Conservation (phyloP, 768 basidiomycete genomes). For the Rhodosporidiobolus sp. region DNA sequence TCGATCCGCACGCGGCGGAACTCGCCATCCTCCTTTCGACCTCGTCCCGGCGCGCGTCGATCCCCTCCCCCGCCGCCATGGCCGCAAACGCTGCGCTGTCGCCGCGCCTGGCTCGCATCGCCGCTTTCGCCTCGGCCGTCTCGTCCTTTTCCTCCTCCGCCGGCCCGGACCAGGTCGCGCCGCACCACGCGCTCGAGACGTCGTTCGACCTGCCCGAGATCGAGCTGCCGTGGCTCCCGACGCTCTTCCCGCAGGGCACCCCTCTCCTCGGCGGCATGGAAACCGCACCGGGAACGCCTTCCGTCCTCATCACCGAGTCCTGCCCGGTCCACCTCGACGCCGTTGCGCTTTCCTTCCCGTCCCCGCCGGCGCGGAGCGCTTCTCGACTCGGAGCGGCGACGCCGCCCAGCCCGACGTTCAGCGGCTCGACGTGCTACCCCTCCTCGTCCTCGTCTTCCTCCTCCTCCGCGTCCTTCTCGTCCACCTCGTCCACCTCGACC, state of each 20-base stretch:
- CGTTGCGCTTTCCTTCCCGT: neutral
- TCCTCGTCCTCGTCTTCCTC: neutral
- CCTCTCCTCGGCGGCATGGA: neutral
- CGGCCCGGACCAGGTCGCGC: too few species aligned
- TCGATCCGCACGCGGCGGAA: neutral
- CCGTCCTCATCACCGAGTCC: neutral
- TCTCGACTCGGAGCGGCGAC: neutral
- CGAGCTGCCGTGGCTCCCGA: constrained; percentile 15
- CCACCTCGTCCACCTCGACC: neutral
- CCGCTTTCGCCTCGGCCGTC: neutral
- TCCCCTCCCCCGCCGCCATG: neutral
- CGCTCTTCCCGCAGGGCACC: constrained; percentile 8
- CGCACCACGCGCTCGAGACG: neutral
- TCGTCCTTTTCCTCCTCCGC: too few species aligned
- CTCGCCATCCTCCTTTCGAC: neutral
- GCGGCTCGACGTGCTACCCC: neutral
- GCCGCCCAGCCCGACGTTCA: neutral
- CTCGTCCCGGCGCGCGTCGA: neutral
- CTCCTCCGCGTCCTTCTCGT: constrained; percentile 2
- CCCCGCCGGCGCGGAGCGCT: too few species aligned
- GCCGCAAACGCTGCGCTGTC: neutral
- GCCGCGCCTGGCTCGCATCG: constrained; percentile 11
- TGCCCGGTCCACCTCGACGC: neutral
- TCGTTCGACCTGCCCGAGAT: constrained; percentile 6
- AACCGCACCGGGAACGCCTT: neutral